phyloP scores from a whole-genome alignment of 2,329 filamentous ascomycete species.

The Zymoseptoria tritici region DNA sequence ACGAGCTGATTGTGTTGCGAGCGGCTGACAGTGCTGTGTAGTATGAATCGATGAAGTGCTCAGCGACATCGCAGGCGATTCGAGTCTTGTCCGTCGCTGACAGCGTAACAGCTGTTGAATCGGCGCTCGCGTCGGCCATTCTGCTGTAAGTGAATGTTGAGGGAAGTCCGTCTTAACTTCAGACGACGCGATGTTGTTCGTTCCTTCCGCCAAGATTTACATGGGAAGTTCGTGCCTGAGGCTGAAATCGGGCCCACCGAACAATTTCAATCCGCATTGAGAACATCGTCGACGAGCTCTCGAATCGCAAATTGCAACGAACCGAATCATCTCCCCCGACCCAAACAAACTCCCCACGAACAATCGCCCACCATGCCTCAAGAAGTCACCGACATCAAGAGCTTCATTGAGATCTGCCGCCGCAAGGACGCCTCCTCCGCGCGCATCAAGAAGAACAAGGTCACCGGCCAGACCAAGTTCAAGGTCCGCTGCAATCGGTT shows the following conservation, averaged over 20 bases:
- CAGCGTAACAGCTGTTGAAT: constrained; percentile 18
- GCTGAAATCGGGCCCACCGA: background rate
- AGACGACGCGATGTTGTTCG: background rate
- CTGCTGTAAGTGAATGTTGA: background rate
- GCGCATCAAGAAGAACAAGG: constrained; percentile 68
- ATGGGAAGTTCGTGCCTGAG: background rate
- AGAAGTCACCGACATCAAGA: constrained; percentile 97
- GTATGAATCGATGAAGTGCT: constrained; percentile 64
- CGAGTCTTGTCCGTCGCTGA: constrained; percentile 25
- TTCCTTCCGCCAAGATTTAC: constrained; percentile 1
- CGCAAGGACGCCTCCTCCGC: constrained; percentile 92
- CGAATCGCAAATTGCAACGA: background rate
- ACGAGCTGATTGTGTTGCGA: constrained; percentile 53
- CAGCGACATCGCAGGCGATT: constrained; percentile 50
- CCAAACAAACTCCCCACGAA: constrained; percentile 4
- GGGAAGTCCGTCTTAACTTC: background rate
- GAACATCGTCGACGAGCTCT: background rate
- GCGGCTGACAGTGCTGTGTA: constrained; percentile 64
- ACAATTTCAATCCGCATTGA: constrained; percentile 4
- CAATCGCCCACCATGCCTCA: constrained; percentile 74
- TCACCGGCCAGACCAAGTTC: constrained; percentile 87
- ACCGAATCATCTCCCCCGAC: background rate
- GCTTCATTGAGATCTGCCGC: constrained; percentile 99
- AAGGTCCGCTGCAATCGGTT: constrained; percentile 94
- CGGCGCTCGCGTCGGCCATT: background rate